Evolutionary conservation across 768 basidiomycete species (phyloP).

Genomic region (Amanita fuliginea): DNA sequence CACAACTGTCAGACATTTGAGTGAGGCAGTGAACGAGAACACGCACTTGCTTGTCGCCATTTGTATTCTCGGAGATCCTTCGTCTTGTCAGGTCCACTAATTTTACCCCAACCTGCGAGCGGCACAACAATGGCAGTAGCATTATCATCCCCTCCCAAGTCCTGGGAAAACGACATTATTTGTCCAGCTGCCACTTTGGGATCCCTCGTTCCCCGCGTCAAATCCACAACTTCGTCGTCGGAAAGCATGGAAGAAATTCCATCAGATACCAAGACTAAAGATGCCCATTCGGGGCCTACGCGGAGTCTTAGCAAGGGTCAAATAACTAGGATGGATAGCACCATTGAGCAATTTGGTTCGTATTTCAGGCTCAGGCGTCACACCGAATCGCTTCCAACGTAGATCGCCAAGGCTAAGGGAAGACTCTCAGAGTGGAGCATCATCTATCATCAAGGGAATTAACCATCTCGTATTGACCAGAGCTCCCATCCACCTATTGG

Average conservation of each 20-base stretch:
- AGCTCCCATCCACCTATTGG: conserved; percentile 82
- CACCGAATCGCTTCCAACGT: conserved; percentile 80
- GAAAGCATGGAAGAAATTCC: conserved; percentile 87
- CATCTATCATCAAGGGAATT: conserved; percentile 11
- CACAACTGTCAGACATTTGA: background rate
- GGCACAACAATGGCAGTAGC: conserved; percentile 87
- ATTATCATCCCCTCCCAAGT: conserved; percentile 84
- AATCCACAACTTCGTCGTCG: conserved; percentile 90
- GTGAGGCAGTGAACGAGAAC: background rate
- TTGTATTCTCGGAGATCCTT: conserved; percentile 77
- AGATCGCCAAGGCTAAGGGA: conserved; percentile 70
- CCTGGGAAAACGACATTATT: conserved; percentile 81
- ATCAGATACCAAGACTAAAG: conserved; percentile 84
- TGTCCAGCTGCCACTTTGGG: conserved; percentile 75
- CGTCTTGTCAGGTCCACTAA: conserved; percentile 72
- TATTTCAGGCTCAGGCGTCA: conserved; percentile 90
- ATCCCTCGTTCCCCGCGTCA: conserved; percentile 58
- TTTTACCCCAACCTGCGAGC: conserved; percentile 82
- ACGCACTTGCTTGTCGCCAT: conserved; percentile 48
- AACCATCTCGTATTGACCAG: conserved; percentile 87
- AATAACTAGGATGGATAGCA: conserved; percentile 16
- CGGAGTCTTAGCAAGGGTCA: background rate
- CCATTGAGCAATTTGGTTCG: conserved; percentile 66
- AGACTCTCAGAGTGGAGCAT: background rate
- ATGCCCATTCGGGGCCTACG: conserved; percentile 75